Conservation (phyloP, 768 basidiomycete genomes). For the Punctularia strigosozonata region DNA sequence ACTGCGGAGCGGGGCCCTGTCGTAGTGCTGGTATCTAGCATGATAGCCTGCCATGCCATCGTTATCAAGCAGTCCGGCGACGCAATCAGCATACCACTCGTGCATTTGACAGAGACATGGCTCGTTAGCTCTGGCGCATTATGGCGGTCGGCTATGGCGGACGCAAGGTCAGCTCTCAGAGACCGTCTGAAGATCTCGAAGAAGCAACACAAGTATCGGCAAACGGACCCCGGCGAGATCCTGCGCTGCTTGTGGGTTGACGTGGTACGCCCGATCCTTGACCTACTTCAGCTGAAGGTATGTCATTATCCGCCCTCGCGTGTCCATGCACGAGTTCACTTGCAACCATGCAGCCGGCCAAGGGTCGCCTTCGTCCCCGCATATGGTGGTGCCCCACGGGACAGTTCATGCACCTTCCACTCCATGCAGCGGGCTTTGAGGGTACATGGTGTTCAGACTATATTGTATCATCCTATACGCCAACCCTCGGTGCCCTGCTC, state of each 20-base stretch:
- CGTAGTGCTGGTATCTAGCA: too few relatives aligned
- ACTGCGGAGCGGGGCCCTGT: too few relatives aligned
- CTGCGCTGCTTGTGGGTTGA: constrained; percentile 1
- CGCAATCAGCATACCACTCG: too few relatives aligned
- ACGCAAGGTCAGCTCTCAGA: too few relatives aligned
- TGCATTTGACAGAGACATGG: too few relatives aligned
- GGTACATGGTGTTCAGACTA: neutral
- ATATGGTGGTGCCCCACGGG: neutral
- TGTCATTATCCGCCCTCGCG: neutral
- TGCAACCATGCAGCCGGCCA: neutral
- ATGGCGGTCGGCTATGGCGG: too few relatives aligned
- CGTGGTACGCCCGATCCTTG: neutral
- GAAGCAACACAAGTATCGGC: too few relatives aligned
- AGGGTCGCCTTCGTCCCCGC: neutral
- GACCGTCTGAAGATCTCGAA: too few relatives aligned
- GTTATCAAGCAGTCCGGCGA: too few relatives aligned
- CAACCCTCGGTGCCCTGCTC: neutral
- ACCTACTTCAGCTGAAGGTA: neutral
- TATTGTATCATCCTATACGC: neutral
- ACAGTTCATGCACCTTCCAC: neutral
- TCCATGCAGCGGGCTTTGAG: neutral
- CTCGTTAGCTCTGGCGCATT: too few relatives aligned
- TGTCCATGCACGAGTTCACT: neutral
- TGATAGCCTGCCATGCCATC: too few relatives aligned
- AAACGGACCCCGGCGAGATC: too few relatives aligned